phyloP scores from a whole-genome alignment of 805 yeast genomes.

The Tetrapisispora pingtungensis region DNA sequence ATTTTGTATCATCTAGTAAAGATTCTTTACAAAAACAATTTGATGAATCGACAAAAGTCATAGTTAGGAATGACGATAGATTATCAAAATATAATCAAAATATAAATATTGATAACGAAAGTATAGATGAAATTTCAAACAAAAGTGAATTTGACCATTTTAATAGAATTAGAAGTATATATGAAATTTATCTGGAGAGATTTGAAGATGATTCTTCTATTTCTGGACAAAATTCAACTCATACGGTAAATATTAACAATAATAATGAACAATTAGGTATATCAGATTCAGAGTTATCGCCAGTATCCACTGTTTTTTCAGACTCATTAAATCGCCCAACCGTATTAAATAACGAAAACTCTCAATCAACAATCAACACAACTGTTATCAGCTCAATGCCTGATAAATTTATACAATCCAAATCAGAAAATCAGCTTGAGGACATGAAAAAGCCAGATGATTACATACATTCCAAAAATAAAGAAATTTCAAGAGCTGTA shows the following conservation, averaged over 20 bases:
- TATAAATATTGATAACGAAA: neutral
- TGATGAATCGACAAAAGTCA: too few species aligned
- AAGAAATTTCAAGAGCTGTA: conserved; percentile 23
- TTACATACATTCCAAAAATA: too few species aligned
- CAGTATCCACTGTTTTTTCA: neutral
- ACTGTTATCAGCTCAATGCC: neutral
- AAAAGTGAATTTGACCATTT: conserved; percentile 56
- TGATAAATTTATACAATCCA: neutral
- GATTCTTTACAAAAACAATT: too few species aligned
- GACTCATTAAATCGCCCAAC: neutral
- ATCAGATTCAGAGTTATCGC: neutral
- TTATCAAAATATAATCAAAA: too few species aligned
- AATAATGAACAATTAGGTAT: neutral
- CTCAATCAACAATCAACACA: neutral
- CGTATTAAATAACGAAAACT: conserved; percentile 1
- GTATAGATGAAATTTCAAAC: too few species aligned
- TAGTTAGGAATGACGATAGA: too few species aligned
- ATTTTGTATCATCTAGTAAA: too few species aligned
- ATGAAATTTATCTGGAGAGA: conserved; percentile 57
- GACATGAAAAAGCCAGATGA: neutral
- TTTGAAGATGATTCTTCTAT: neutral
- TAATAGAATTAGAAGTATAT: conserved; percentile 68
- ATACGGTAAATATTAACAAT: neutral
- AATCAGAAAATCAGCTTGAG: neutral
- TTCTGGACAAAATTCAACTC: neutral